Evolutionary conservation across 768 basidiomycete genomes (phyloP).

Genomic region (Macrolepiota fuliginosa): DNA sequence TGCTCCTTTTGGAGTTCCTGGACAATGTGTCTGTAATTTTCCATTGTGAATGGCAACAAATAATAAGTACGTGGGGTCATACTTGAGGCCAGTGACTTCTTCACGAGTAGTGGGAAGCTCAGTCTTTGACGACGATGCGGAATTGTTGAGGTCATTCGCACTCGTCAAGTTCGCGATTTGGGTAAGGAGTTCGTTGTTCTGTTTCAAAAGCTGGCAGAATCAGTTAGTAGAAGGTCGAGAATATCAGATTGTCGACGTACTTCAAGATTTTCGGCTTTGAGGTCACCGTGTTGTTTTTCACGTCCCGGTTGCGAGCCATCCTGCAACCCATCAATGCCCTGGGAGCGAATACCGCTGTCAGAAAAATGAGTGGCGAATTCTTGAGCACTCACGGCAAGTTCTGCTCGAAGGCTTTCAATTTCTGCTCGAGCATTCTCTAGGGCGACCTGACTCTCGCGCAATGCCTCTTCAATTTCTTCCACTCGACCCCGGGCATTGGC

Average conservation of each 20-base stretch:
- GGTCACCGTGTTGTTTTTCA: background rate
- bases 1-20: constrained; percentile 88
- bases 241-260: background rate
- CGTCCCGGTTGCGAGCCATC: background rate
- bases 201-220: constrained; percentile 24
- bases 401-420: constrained; percentile 74
- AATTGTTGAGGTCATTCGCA: constrained; percentile 27
- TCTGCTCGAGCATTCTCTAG: constrained; percentile 90
- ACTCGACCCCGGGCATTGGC: constrained; percentile 58
- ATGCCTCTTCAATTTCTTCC: constrained; percentile 86
- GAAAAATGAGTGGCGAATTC: background rate
- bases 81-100: constrained; percentile 87
- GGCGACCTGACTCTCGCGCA: constrained; percentile 82
- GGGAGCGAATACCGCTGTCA: background rate
- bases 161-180: constrained; percentile 27
- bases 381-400: constrained; percentile 59
- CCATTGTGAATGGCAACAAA: background rate
- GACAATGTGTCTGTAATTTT: constrained; percentile 68
- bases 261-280: background rate
- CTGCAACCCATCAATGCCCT: constrained; percentile 1
- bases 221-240: background rate
- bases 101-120: constrained; percentile 51
- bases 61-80: constrained; percentile 15
- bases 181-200: constrained; percentile 24
- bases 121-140: constrained; percentile 43